Evolutionary conservation across 345 rosid species (phyloP), one percentile per base, ranked within the genome.

Genomic region (Trapa incisa): DNA sequence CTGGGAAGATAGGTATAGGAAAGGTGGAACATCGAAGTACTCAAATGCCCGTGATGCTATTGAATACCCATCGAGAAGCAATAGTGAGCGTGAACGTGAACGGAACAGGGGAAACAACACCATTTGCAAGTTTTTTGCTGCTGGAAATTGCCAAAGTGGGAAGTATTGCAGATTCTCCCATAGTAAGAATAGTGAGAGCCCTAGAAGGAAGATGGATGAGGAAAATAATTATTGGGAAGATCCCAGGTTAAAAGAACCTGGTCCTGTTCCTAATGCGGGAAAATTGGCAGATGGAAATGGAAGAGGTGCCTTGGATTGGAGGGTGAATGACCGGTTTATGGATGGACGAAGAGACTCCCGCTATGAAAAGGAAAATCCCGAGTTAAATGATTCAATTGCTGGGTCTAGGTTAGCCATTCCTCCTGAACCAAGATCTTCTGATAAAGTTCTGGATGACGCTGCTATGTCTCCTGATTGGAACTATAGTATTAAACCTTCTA

Each of bases 391-490:
- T 53, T 37, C 74, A 32, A 37, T 68, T 54, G 71, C 70, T 38
- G 61, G 53, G 42, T 64, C 39, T 35, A 71, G 45, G 39, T 57
- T 60, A n/a, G 74, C 62, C 54, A 32, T 65, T 32, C 58, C 15
- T 45, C 53, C 61, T 82, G 85, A 87, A 62, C 67, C 81, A 47
- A 84, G 81, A 72, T 67, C 79, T 62, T 56, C 68, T 37, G 83
- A 82, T 67, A 76, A 79, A 72, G 81, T 83, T 82, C 75, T 83
- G 64, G 90, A 76, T 73, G 87, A 81, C 61, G 83, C 80, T 77
- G 89, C 88, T 67, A 90, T 84, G 97, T 87, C 96, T 72, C 98
- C 94, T 37, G 96, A 88, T 39, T 93, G 98, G 97, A 81, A 93
- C 66, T 84, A 74, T 67, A 73, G 79, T 58, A 75, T 77, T 62